Evolutionary conservation across 805 yeast species (phyloP), one percentile per base, ranked within the genome.

Genomic region (Teunomyces cretensis): DNA sequence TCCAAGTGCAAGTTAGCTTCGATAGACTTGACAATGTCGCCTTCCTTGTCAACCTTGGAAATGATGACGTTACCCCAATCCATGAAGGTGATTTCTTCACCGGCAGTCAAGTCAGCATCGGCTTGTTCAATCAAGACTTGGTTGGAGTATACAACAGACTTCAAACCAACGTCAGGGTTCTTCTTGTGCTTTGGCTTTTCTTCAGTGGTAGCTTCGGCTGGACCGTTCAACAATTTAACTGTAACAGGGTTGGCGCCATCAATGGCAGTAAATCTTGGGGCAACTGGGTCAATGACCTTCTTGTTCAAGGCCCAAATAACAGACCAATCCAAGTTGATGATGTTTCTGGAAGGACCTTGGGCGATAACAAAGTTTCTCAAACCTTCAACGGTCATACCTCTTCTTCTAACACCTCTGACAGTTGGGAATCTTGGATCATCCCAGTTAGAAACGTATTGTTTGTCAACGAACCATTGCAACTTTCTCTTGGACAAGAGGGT

Each of bases 361-460:
- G 96, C 80, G 50, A 94, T 76, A 55, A 94, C 87, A 60, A 94
- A 94, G 78, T 88, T 87, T 70, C 92, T 83, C 67, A 94, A 81
- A 54, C 98, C 99, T 75, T 94, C 97, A 52, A 94, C 95, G 32
- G 97, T 83, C 99, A 94, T 94, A 76, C 99, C 99, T 76, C 99
- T 87, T 79, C 99, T 85, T 77, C 97, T 88, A 43, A 92, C 97
- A 76, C 99, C 99, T 70, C 98, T 85, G 32, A 94, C 96, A 39
- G 99, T 94, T 56, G 99, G 99, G 89, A 94, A 94, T 69, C 99
- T 81, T 58, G 99, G 99, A 69, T 94, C 99, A 63, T 94, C 97
- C 99, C 99, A 94, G 73, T 89, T 90, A 17, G 79, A 60, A 47
- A 94, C 99, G 58, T 85, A 76, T 35, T 80, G 75, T 67, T 88